Evolutionary conservation across 805 yeast species (phyloP).

Genomic region (Candida cerambycidarum): DNA sequence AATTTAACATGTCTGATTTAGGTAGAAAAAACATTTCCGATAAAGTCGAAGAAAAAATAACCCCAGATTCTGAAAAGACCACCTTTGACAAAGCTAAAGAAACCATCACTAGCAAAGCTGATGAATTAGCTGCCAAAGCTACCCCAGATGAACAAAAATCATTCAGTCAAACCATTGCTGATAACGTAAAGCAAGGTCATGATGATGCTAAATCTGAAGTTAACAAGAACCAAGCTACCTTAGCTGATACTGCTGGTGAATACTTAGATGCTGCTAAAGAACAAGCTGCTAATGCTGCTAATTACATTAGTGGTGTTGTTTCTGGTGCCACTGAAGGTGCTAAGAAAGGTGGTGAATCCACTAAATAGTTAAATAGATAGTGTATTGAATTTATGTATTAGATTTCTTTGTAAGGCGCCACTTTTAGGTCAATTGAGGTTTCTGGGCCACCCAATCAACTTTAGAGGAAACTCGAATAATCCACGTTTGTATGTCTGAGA

Average conservation of each 20-base stretch:
- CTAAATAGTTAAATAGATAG: constrained; percentile 10
- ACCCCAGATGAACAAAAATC: constrained; percentile 73
- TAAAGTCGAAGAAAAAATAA: constrained; percentile 63
- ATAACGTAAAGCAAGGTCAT: constrained; percentile 55
- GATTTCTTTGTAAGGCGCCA: too few species aligned
- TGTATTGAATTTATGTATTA: background rate
- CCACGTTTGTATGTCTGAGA: too few species aligned
- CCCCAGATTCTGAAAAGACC: constrained; percentile 71
- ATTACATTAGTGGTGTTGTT: constrained; percentile 51
- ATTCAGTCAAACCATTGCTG: constrained; percentile 65
- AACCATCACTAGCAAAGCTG: constrained; percentile 61
- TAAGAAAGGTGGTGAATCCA: constrained; percentile 26
- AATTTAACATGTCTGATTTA: constrained; percentile 38
- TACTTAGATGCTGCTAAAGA: constrained; percentile 59
- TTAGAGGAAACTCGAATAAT: too few species aligned
- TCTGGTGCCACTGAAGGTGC: constrained; percentile 62
- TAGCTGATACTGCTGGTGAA: constrained; percentile 42
- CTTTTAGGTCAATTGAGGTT: too few species aligned
- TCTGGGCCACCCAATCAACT: too few species aligned
- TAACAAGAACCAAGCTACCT: constrained; percentile 22
- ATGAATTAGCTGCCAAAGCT: constrained; percentile 55
- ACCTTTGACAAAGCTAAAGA: constrained; percentile 70
- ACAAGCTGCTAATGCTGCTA: constrained; percentile 53
- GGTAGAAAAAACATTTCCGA: constrained; percentile 78
- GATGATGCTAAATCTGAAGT: constrained; percentile 47